These are phyloP conservation scores for Rhizophora mangle DNA, from an alignment of 345 rosid species.

Conservation along the genomic window DNA sequence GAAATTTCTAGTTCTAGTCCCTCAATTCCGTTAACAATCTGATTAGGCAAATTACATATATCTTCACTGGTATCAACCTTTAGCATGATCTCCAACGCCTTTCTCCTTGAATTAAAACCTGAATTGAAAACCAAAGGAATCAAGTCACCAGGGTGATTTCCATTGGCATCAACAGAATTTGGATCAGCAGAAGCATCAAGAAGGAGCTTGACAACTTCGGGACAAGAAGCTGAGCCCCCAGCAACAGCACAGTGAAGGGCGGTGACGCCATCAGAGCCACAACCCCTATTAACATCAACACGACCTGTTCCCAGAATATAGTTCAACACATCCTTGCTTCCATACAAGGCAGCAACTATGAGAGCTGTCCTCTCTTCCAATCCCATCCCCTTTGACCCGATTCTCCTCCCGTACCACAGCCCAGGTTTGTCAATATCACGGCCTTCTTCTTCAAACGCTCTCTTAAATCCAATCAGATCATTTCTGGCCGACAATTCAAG, in stretches of 20 bases:
- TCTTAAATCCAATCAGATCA: conserved; percentile 61
- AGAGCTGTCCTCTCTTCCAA: conserved; percentile 81
- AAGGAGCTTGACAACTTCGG: conserved; percentile 62
- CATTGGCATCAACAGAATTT: conserved; percentile 50
- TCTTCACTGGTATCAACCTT: conserved; percentile 33
- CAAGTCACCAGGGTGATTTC: conserved; percentile 59
- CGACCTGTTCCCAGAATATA: conserved; percentile 50
- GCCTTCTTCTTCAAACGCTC: conserved; percentile 52
- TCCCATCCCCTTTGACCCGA: conserved; percentile 61
- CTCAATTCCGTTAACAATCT: conserved; percentile 26
- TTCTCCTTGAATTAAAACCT: conserved; percentile 44
- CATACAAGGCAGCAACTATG: conserved; percentile 83
- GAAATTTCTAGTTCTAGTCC: conserved; percentile 35
- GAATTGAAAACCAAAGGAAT: conserved; percentile 37
- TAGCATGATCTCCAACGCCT: conserved; percentile 51
- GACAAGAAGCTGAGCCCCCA: conserved; percentile 58
- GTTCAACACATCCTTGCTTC: conserved; percentile 63
- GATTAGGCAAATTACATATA: conserved; percentile 28
- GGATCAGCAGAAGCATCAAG: conserved; percentile 65
- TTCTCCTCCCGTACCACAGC: conserved; percentile 76
- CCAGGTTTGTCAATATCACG: conserved; percentile 50
- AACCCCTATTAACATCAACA: conserved; percentile 58
- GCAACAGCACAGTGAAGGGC: conserved; percentile 86
- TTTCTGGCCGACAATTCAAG: conserved; percentile 70
- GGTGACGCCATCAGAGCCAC: conserved; percentile 72